Evolutionary conservation across 2,329 filamentous ascomycete species (phyloP).

Genomic region (Fusarium nygamai): DNA sequence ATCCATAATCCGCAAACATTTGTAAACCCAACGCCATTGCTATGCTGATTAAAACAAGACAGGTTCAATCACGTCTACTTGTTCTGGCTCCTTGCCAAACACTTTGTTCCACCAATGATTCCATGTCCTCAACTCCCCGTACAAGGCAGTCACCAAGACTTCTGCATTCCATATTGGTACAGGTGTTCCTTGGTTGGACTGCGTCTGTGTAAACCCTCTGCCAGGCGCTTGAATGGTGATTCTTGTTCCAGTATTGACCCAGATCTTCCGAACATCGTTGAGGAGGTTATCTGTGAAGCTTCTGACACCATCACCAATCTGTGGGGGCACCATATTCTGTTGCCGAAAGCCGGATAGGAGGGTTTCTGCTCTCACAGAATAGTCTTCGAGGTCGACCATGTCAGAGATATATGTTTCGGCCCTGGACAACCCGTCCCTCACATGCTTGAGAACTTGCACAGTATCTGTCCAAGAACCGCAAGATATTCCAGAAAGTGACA

Average conservation of each 20-base stretch:
- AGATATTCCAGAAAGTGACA: constrained; percentile 22
- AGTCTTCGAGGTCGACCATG: constrained; percentile 26
- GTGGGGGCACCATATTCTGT: not conserved
- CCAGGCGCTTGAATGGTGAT: constrained; percentile 54
- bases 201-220: constrained; percentile 45
- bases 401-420: constrained; percentile 34
- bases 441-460: constrained; percentile 19
- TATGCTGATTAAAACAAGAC: constrained; percentile 44
- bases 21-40: constrained; percentile 32
- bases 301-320: constrained; percentile 46
- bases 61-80: constrained; percentile 3
- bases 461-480: constrained; percentile 34
- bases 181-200: constrained; percentile 50
- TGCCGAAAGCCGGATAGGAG: constrained; percentile 39
- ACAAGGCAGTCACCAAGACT: constrained; percentile 46
- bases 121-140: constrained; percentile 48
- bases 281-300: constrained; percentile 56
- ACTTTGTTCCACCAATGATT: constrained; percentile 46
- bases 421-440: constrained; percentile 27
- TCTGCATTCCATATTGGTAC: constrained; percentile 46
- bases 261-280: constrained; percentile 57
- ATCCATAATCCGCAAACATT: constrained; percentile 9
- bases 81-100: constrained; percentile 14
- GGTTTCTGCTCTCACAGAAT: constrained; percentile 21
- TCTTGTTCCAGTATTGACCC: constrained; percentile 48